Conservation (phyloP, 177 flowering plant species). For the Telopea speciosissima region DNA sequence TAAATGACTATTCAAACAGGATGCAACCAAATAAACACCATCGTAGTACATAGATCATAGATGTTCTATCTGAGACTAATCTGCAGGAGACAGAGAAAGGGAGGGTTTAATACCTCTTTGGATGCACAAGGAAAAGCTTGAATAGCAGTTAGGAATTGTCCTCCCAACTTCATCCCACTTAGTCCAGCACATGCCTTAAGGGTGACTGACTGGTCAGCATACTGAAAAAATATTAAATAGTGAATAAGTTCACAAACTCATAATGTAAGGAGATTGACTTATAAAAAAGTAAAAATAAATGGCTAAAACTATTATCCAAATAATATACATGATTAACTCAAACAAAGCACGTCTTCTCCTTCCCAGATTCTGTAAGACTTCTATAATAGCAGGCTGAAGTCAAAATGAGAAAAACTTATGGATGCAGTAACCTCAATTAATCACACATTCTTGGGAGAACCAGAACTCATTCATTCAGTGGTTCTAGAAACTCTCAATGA, state of each 20-base stretch:
- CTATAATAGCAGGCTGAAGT: no score
- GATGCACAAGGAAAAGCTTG: constrained; percentile 54
- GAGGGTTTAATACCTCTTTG: constrained; percentile 29
- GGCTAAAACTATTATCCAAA: no score
- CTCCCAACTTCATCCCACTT: constrained; percentile 93
- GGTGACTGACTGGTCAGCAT: constrained; percentile 70
- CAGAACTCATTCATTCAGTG: no score
- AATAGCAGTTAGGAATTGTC: constrained; percentile 66
- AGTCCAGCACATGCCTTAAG: constrained; percentile 89
- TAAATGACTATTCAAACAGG: neutral
- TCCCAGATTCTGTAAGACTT: no score
- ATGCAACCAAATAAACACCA: neutral
- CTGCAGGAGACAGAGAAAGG: neutral
- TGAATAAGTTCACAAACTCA: neutral
- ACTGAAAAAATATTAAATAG: constrained; percentile 39
- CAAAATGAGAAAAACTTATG: no score
- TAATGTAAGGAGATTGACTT: neutral
- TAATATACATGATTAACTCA: no score
- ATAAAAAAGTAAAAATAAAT: neutral
- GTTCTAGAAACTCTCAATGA: no score
- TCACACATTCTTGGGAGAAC: no score
- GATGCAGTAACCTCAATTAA: no score
- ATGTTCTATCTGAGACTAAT: neutral
- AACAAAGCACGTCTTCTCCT: no score
- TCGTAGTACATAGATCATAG: neutral